A percentile compares a stretch with the other conserved stretches of the same genome.
These are phyloP conservation scores for Coemansia sp. DNA, from an alignment of 192 early-diverging fungal species.

Conservation along the genomic window DNA sequence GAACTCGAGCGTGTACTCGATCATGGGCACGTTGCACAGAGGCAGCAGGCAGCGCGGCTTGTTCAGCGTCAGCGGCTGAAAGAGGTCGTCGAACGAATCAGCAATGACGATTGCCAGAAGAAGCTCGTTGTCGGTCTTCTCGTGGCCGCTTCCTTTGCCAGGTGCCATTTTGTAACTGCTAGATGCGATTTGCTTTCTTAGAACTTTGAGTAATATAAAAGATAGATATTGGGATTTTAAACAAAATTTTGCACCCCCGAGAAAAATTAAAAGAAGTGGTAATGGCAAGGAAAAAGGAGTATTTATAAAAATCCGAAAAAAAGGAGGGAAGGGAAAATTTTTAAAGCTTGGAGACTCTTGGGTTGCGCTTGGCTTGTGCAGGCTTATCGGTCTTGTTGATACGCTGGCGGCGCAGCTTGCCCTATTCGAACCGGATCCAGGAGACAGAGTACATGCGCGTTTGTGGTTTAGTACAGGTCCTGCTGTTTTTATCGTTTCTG, in stretches of 20 bases:
- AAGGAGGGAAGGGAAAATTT: background rate
- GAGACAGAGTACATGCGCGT: background rate
- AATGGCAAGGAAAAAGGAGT: background rate
- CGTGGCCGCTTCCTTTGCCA: slow-evolving; percentile 4
- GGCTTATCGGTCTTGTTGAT: slow-evolving; percentile 42
- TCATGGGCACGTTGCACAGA: slow-evolving; percentile 91
- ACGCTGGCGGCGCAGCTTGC: slow-evolving; percentile 48
- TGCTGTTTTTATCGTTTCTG: background rate
- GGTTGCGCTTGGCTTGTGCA: slow-evolving; percentile 39
- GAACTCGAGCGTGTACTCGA: slow-evolving; percentile 95
- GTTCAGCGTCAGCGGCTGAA: slow-evolving; percentile 81
- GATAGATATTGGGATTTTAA: background rate
- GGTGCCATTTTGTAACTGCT: slow-evolving; percentile 6
- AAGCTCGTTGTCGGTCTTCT: slow-evolving; percentile 10
- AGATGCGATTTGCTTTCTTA: background rate
- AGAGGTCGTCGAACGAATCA: slow-evolving; percentile 83
- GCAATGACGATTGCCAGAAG: slow-evolving; percentile 89
- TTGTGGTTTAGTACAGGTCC: background rate
- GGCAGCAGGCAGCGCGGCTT: slow-evolving; percentile 89
- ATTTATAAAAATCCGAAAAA: background rate
- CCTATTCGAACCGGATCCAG: slow-evolving; percentile 5
- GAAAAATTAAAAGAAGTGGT: too few species aligned
- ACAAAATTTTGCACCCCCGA: background rate
- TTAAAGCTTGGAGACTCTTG: slow-evolving; percentile 42
- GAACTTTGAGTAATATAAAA: background rate